Evolutionary conservation across 331 rosid genomes (phyloP), one percentile per base, ranked within the genome.

Genomic region (Acacia pycnantha): DNA sequence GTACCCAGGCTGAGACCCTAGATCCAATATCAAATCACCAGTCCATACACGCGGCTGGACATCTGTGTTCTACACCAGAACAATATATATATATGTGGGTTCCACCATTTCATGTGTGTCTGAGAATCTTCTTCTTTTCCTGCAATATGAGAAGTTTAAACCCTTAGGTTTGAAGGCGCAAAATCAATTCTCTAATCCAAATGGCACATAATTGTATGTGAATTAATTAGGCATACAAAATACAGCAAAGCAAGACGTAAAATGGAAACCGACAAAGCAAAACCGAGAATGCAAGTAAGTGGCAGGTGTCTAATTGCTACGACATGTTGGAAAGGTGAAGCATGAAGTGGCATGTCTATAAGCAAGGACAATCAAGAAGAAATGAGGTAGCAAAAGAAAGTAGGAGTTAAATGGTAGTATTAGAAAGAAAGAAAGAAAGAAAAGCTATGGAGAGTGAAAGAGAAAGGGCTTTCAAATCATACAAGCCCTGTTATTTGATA

Each of bases 401-500:
- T 35, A 54, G 40, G 46, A 74, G 9, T 31, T 46, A 13, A 75
- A 59, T 61, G 47, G 75, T 46, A 67, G 1, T 58, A 15, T 50
- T 15, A 4, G 0, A 9, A 43, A 50, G n/a, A n/a, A n/a, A n/a
- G n/a, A n/a, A n/a, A 13, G 15, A 0, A 50, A n/a, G 10, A 22
- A 21, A 14, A 2, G 13, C 16, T 40, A 84, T 80, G 87, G 77
- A 86, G 70, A 74, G 76, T 66, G 91, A 85, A 79, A 75, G 86
- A 76, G 86, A 66, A 47, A 29, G 77, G 26, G 71, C 82, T 56
- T 79, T 21, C 64, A 76, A 26, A 48, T 54, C 6, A 27, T 65
- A 73, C 74, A 76, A 78, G 43, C 86, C 91, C 64, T 88, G 92
- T 84, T 15, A 74, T 61, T 85, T 85, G 41, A 53, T 84, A 46